Conservation (phyloP, 2,329 filamentous ascomycete genomes). For the Penicillium corylophilum region DNA sequence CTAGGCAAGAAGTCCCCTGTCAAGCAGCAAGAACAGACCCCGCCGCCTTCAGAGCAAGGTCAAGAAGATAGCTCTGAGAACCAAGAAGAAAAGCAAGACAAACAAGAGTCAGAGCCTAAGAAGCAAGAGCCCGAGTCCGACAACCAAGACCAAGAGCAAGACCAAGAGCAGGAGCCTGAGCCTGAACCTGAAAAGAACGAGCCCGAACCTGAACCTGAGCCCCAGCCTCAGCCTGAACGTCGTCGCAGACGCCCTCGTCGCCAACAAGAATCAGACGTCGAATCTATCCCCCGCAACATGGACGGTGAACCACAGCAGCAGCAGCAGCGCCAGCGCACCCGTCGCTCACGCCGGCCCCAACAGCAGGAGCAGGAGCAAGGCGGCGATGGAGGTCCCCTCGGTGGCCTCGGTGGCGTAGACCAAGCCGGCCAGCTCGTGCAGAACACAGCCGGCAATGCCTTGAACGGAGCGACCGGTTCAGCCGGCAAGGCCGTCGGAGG, state of each 20-base stretch:
- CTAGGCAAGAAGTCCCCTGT: constrained; percentile 30
- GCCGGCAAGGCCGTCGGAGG: constrained; percentile 47
- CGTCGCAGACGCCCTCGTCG: constrained; percentile 21
- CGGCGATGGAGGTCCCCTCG: constrained; percentile 40
- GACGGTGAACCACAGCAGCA: constrained; percentile 47
- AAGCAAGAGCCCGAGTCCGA: constrained; percentile 17
- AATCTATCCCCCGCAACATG: constrained; percentile 55
- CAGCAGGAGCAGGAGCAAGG: constrained; percentile 47
- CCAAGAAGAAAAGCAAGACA: constrained; percentile 7
- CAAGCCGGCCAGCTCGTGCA: constrained; percentile 58
- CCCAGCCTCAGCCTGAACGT: constrained; percentile 42
- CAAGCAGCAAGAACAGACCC: constrained; percentile 27
- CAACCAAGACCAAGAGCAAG: constrained; percentile 38
- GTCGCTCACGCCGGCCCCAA: constrained; percentile 55
- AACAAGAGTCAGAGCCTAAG: constrained; percentile 15
- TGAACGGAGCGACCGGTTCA: constrained; percentile 39
- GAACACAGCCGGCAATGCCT: constrained; percentile 48
- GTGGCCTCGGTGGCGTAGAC: constrained; percentile 56
- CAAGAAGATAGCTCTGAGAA: constrained; percentile 17
- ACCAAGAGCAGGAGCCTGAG: constrained; percentile 41
- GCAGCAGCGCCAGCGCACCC: constrained; percentile 50
- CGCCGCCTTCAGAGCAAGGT: constrained; percentile 24
- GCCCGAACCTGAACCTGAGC: constrained; percentile 32
- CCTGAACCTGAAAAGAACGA: constrained; percentile 28
- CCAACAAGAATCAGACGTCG: constrained; percentile 47